These are phyloP conservation scores for Gastrodia elata DNA, from an alignment of 106 monocot genomes.

Conservation along the genomic window DNA sequence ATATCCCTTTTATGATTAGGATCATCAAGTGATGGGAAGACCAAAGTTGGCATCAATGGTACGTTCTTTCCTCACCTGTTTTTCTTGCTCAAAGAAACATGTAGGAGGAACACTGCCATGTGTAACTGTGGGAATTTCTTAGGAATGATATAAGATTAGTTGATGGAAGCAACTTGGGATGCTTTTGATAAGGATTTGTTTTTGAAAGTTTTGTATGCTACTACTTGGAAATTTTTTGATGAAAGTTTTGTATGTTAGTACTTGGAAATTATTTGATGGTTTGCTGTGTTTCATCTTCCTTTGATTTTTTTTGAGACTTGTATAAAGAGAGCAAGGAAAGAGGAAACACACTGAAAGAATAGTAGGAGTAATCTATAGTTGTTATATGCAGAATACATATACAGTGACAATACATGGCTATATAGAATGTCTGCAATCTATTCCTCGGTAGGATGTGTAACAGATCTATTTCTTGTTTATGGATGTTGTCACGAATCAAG, in stretches of 20 bases:
- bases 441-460: too few species aligned
- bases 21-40: slow-evolving; percentile 48
- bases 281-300: not conserved
- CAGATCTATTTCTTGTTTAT: too few species aligned
- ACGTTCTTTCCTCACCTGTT: not conserved
- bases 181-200: not conserved
- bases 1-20: slow-evolving; percentile 25
- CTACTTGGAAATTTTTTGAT: not conserved
- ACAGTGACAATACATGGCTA: too few species aligned
- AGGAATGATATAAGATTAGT: not conserved
- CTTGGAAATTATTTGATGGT: not conserved
- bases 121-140: not conserved
- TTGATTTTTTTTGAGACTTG: too few species aligned
- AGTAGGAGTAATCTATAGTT: too few species aligned
- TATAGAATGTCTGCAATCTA: too few species aligned
- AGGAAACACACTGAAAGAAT: too few species aligned
- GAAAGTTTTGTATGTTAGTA: not conserved
- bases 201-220: not conserved
- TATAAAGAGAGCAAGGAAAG: too few species aligned
- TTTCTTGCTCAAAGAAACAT: not conserved
- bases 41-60: slow-evolving; percentile 80
- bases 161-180: not conserved
- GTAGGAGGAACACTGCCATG: not conserved
- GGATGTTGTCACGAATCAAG: too few species aligned
- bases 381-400: too few species aligned